These are phyloP conservation scores for Tuber brumale DNA, from an alignment of 495 filamentous ascomycete genomes.

Conservation along the genomic window DNA sequence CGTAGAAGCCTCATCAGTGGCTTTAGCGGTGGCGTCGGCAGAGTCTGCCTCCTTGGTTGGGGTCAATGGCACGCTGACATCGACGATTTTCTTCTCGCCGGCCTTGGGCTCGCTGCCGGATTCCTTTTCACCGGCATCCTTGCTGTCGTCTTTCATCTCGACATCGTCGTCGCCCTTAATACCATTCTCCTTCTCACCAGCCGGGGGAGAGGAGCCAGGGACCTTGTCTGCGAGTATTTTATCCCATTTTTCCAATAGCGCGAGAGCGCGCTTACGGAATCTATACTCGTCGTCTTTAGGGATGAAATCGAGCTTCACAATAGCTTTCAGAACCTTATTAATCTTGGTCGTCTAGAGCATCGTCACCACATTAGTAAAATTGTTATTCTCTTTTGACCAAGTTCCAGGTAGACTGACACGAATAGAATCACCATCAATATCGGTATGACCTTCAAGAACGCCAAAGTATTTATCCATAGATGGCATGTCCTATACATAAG, in stretches of 20 bases:
- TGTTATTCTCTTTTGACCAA: neutral
- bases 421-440: neutral
- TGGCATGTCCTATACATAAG: constrained; percentile 31
- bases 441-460: constrained; percentile 22
- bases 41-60: neutral
- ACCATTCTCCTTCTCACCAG: constrained; percentile 35
- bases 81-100: neutral
- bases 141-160: constrained; percentile 31
- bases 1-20: neutral
- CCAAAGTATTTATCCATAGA: constrained; percentile 33
- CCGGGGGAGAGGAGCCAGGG: constrained; percentile 38
- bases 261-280: constrained; percentile 58
- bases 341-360: constrained; percentile 66
- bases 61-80: neutral
- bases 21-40: neutral
- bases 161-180: constrained; percentile 30
- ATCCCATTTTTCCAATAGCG: constrained; percentile 58
- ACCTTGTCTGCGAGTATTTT: constrained; percentile 51
- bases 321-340: constrained; percentile 66
- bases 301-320: constrained; percentile 59
- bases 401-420: neutral
- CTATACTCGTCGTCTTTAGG: constrained; percentile 61
- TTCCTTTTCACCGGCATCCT: constrained; percentile 17
- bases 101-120: neutral
- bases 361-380: constrained; percentile 11